Percentiles rank a stretch among this genome's conserved stretches.
These are phyloP conservation scores for Drosera capensis DNA, from an alignment of 148 eudicot genomes.

Conservation along the genomic window DNA sequence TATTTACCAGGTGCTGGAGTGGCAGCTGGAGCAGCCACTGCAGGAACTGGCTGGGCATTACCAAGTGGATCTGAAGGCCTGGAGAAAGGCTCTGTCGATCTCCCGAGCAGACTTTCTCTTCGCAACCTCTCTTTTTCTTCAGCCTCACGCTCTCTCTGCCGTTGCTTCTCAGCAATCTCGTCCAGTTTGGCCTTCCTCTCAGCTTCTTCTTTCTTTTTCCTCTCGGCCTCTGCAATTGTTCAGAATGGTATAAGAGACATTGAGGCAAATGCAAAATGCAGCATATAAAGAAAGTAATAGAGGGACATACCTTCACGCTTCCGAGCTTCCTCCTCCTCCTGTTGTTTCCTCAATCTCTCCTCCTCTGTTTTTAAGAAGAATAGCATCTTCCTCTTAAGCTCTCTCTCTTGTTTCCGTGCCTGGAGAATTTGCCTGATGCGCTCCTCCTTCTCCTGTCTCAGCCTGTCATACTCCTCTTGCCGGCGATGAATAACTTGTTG, in stretches of 20 bases:
- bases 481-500: slow-evolving; percentile 30
- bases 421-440: slow-evolving; percentile 27
- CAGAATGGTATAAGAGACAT: background rate
- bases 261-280: background rate
- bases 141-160: slow-evolving; percentile 64
- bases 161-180: slow-evolving; percentile 82
- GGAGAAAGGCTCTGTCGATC: slow-evolving; percentile 10
- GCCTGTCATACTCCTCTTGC: slow-evolving; percentile 39
- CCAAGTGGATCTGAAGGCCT: slow-evolving; percentile 21
- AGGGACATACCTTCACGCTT: slow-evolving; percentile 50
- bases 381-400: slow-evolving; percentile 46
- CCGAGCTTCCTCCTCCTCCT: slow-evolving; percentile 72
- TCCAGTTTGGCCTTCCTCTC: slow-evolving; percentile 63
- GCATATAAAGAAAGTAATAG: background rate
- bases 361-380: slow-evolving; percentile 53
- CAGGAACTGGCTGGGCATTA: slow-evolving; percentile 17
- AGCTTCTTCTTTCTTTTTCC: slow-evolving; percentile 55
- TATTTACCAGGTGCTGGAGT: slow-evolving; percentile 37
- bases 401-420: slow-evolving; percentile 51
- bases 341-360: slow-evolving; percentile 44
- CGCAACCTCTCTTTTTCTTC: slow-evolving; percentile 56
- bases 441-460: slow-evolving; percentile 54
- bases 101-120: slow-evolving; percentile 37
- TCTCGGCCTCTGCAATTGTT: slow-evolving; percentile 9
- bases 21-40: slow-evolving; percentile 16